phyloP scores from a whole-genome alignment of 1,284 basidiomycete species.

The Naganishia sp. region DNA sequence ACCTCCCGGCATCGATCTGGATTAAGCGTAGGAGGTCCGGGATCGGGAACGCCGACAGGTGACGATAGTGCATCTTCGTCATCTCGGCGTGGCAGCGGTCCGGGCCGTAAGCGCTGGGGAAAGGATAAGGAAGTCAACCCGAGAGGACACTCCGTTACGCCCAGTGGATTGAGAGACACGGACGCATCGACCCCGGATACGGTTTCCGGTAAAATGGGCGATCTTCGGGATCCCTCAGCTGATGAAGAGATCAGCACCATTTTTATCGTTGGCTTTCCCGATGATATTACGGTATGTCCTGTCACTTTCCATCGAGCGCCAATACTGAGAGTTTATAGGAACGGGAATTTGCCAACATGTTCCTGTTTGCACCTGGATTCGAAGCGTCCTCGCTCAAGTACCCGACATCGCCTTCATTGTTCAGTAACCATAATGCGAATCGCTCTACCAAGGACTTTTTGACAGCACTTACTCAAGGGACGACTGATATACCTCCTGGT shows the following conservation, averaged over 20 bases:
- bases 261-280: conserved; percentile 97
- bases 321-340: conserved; percentile 61
- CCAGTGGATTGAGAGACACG: conserved; percentile 20
- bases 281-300: conserved; percentile 87
- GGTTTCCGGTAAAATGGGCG: conserved; percentile 1
- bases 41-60: conserved; percentile 2
- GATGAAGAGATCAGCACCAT: conserved; percentile 85
- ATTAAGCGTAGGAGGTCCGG: neutral
- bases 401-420: conserved; percentile 63
- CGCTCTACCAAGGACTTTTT: conserved; percentile 23
- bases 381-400: conserved; percentile 96
- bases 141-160: conserved; percentile 17
- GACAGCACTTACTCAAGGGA: conserved; percentile 22
- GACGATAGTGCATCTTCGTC: conserved; percentile 19
- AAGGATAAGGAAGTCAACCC: conserved; percentile 19
- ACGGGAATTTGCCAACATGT: conserved; percentile 99
- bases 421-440: conserved; percentile 20
- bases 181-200: conserved; percentile 3
- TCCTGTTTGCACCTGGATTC: conserved; percentile 92
- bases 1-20: conserved; percentile 18
- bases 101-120: conserved; percentile 12
- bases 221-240: conserved; percentile 6
- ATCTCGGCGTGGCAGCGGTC: conserved; percentile 18
- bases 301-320: neutral
- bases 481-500: conserved; percentile 28